phyloP scores from a whole-genome alignment of 495 filamentous ascomycete genomes.

The Neurospora sublineolata region DNA sequence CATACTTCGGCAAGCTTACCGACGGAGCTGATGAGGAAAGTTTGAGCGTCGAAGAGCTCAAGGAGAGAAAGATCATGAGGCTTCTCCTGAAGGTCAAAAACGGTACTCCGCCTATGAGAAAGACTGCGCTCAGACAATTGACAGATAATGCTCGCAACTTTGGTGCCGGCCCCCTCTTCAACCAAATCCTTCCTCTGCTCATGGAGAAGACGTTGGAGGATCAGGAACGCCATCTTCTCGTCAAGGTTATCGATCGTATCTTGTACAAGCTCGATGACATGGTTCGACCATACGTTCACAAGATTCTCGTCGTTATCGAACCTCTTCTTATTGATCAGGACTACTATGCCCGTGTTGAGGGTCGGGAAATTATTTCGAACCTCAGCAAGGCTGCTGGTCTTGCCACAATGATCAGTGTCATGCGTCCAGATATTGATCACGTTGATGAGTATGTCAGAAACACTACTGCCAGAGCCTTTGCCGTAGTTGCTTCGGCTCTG shows the following conservation, averaged over 20 bases:
- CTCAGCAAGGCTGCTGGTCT: constrained; percentile 93
- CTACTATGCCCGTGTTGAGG: constrained; percentile 97
- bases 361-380: constrained; percentile 97
- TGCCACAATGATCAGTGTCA: constrained; percentile 97
- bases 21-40: constrained; percentile 88
- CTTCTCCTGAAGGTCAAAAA: constrained; percentile 98
- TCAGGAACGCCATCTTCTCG: constrained; percentile 94
- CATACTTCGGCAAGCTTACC: constrained; percentile 95
- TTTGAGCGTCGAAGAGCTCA: constrained; percentile 88
- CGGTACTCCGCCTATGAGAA: constrained; percentile 96
- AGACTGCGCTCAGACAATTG: constrained; percentile 95
- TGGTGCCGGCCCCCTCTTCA: constrained; percentile 88
- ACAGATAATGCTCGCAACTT: constrained; percentile 98
- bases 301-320: constrained; percentile 98
- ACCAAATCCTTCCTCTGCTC: constrained; percentile 91
- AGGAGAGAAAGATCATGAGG: constrained; percentile 97
- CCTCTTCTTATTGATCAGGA: constrained; percentile 97
- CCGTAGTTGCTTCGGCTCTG: constrained; percentile 91
- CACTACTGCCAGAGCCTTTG: constrained; percentile 94
- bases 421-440: constrained; percentile 98
- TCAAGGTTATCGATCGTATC: constrained; percentile 98
- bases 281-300: constrained; percentile 93
- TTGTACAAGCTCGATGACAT: constrained; percentile 97
- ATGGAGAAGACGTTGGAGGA: constrained; percentile 99
- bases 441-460: constrained; percentile 99